Evolutionary conservation across 139 green algal species (phyloP), one percentile per base, ranked within the genome.

Genomic region (Gonium pectorale): DNA sequence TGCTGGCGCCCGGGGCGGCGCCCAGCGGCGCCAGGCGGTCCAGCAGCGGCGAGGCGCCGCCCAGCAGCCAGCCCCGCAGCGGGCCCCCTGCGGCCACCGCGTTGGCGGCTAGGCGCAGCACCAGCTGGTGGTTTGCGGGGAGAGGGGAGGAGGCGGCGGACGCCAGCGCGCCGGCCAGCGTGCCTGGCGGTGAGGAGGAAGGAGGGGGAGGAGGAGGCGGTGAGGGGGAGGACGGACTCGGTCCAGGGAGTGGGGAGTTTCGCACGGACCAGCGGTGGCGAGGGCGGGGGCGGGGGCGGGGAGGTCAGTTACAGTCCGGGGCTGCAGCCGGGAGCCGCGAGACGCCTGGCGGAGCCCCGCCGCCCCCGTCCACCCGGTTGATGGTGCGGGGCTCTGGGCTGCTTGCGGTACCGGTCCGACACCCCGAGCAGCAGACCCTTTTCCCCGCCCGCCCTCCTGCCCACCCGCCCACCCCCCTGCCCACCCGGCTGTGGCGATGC

Each of bases 91-190:
- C 31, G 68, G 29, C 37, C 29, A 92, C 94, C 62, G 67, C 82
- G 74, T 97, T 97, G 77, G 77, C 90, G 27, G 84, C 88, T 19
- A 94, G 86, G 21, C 94, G 92, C 74, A 95, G 60, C 1, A 71
- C 94, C 6, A 92, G 93, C 71, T 93, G 91, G 85, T 93, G 88
- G 59, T 92, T 93, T 52, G 91, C 86, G 46, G 77, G 51, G 60
- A 79, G 41, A 69, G 88, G 33, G 17, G 81, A 86, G 9, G 86
- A 86, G 8, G 79, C 51, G 0, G 87, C 92, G 2, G 77, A 80
- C 9, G 86, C 86, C 37, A 96, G 37, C 0, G 77, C 82, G 29
- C 89, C 87, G 3, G 75, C 80, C 38, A 93, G 75, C 5, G 63
- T 72, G 40, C 89, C 89, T 80, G 75, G n/a, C 24, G 24, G 38